These are phyloP conservation scores for Aspergillus eucalypticola DNA, from an alignment of 2,329 filamentous ascomycete species.

Conservation along the genomic window DNA sequence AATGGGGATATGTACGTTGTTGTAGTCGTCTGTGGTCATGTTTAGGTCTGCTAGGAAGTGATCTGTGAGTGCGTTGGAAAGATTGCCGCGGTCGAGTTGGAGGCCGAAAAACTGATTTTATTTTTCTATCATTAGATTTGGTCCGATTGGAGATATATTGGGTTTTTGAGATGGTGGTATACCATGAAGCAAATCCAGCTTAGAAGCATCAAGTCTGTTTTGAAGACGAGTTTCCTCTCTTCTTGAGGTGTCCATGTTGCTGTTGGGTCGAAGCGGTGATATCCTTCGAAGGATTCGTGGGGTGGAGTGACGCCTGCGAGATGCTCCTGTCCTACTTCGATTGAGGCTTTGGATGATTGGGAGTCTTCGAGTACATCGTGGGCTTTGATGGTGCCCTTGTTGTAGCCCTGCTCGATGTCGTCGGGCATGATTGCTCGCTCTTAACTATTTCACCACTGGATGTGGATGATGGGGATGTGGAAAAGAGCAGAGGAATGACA, in stretches of 20 bases:
- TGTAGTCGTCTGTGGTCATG: conserved; percentile 42
- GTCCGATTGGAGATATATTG: background rate
- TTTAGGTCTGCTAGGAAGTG: conserved; percentile 39
- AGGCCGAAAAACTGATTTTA: conserved; percentile 33
- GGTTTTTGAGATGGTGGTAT: background rate
- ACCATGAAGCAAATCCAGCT: conserved; percentile 28
- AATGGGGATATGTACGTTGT: conserved; percentile 29
- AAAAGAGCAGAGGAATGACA: background rate
- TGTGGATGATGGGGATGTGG: background rate
- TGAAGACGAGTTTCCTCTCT: conserved; percentile 49
- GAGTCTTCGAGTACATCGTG: conserved; percentile 8
- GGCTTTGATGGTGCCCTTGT: conserved; percentile 5
- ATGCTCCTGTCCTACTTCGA: conserved; percentile 27
- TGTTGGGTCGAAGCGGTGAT: conserved; percentile 28
- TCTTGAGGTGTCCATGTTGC: conserved; percentile 39
- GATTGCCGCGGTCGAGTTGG: conserved; percentile 38
- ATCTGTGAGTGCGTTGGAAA: conserved; percentile 38
- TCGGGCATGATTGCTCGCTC: conserved; percentile 15
- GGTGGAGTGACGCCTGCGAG: conserved; percentile 30
- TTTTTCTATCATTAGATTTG: too few species aligned
- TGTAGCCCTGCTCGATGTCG: conserved; percentile 25
- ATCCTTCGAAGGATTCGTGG: conserved; percentile 31
- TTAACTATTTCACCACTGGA: background rate
- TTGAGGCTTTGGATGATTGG: conserved; percentile 16
- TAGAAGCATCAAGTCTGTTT: conserved; percentile 37